Evolutionary conservation across 371 early-diverging fungal species (phyloP).

Genomic region (Capniomyces stellatus): DNA sequence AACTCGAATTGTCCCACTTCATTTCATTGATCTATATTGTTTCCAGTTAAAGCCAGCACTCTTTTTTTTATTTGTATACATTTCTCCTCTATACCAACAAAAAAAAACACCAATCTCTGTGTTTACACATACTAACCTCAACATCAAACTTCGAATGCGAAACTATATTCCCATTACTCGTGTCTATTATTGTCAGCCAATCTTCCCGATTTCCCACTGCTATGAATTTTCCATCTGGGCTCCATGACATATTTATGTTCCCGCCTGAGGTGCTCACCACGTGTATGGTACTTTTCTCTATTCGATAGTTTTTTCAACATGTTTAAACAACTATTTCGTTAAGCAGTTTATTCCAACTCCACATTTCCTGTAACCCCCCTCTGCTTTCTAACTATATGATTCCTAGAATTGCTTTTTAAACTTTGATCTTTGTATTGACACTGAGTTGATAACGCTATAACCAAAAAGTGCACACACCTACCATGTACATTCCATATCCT

Average conservation of each 20-base stretch:
- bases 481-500: slow-evolving; percentile 1
- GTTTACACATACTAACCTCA: neutral
- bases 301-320: too few species aligned
- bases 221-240: slow-evolving; percentile 3
- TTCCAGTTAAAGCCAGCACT: too few species aligned
- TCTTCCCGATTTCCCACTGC: neutral
- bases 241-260: slow-evolving; percentile 1
- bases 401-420: too few species aligned
- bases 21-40: slow-evolving; percentile 1
- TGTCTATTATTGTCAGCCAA: slow-evolving; percentile 1
- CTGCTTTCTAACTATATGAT: too few species aligned
- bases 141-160: neutral
- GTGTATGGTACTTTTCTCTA: neutral
- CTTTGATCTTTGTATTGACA: too few species aligned
- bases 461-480: neutral
- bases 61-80: too few species aligned
- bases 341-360: neutral
- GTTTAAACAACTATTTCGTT: neutral
- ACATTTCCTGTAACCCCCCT: too few species aligned
- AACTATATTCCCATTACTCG: neutral
- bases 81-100: too few species aligned
- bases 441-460: too few species aligned
- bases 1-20: neutral
- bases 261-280: neutral
- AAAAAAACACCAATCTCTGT: too few species aligned